A percentile compares a stretch with the other conserved stretches of the same genome.
These are phyloP conservation scores for Saccharomycopsis amapae DNA, from an alignment of 805 yeast species.

Conservation along the genomic window DNA sequence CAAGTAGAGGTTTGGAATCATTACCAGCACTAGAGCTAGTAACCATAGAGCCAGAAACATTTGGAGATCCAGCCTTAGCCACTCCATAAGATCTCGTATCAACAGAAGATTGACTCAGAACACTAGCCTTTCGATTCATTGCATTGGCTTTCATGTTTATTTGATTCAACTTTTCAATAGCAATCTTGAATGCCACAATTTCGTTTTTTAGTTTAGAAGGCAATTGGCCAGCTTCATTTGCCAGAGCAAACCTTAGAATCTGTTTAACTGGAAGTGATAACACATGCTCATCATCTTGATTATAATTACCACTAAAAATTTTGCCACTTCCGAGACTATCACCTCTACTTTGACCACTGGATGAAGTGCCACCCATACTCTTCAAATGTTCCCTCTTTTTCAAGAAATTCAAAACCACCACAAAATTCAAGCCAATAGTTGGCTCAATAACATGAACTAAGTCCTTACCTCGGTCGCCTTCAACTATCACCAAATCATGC, in stretches of 20 bases:
- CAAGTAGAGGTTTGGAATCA: constrained; percentile 33
- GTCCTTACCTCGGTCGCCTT: constrained; percentile 82
- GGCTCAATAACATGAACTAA: constrained; percentile 68
- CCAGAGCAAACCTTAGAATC: constrained; percentile 67
- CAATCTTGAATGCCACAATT: constrained; percentile 60
- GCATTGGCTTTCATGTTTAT: constrained; percentile 10
- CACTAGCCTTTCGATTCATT: too few species aligned
- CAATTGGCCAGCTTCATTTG: constrained; percentile 57
- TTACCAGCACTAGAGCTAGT: constrained; percentile 23
- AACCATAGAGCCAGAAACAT: constrained; percentile 21
- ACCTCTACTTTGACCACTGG: constrained; percentile 13
- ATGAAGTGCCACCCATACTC: constrained; percentile 30
- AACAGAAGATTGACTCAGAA: too few species aligned
- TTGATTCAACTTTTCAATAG: constrained; percentile 42
- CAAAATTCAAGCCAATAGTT: constrained; percentile 51
- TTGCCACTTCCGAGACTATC: background rate
- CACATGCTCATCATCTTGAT: constrained; percentile 24
- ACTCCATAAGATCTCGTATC: too few species aligned
- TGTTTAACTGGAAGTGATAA: constrained; percentile 61
- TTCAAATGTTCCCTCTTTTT: constrained; percentile 66
- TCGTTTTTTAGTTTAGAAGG: constrained; percentile 64
- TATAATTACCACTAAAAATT: constrained; percentile 12
- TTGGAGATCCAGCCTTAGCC: too few species aligned
- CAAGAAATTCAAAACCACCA: constrained; percentile 63
- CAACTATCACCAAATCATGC: constrained; percentile 66